Conservation (phyloP, 805 yeast genomes). For the Clavispora vitiphila region DNA sequence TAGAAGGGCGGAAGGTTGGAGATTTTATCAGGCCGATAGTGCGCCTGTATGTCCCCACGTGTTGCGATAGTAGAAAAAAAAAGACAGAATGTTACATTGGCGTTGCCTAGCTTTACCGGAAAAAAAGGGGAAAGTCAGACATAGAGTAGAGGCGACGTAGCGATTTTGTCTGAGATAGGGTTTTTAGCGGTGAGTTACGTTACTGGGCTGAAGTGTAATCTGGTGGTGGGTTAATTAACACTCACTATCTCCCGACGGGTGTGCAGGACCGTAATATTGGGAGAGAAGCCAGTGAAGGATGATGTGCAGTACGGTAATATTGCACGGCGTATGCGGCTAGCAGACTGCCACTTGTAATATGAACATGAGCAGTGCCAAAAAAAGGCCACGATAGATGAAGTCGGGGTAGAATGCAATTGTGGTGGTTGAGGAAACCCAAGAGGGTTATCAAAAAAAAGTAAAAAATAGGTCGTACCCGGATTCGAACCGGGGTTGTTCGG, state of each 20-base stretch:
- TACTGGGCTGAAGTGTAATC: background rate
- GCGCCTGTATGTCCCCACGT: background rate
- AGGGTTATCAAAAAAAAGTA: constrained; percentile 1
- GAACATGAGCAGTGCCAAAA: too few species aligned
- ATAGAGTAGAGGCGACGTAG: too few species aligned
- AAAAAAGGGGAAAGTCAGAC: too few species aligned
- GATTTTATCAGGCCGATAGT: background rate
- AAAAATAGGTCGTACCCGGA: constrained; percentile 69
- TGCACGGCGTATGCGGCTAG: too few species aligned
- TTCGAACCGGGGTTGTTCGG: constrained; percentile 82
- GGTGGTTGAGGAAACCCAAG: too few species aligned
- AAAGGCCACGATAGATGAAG: too few species aligned
- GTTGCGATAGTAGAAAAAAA: background rate
- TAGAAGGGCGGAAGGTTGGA: background rate
- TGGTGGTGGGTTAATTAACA: background rate
- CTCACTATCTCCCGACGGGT: background rate
- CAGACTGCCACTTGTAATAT: too few species aligned
- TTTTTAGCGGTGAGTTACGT: too few species aligned
- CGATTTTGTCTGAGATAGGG: too few species aligned
- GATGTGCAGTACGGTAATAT: background rate
- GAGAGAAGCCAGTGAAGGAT: background rate
- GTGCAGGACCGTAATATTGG: background rate
- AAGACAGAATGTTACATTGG: too few species aligned
- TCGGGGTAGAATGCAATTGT: too few species aligned
- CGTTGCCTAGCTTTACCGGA: too few species aligned